Base-by-base conservation (phyloP, 345 rosid species). In the Brassica carinata region DNA sequence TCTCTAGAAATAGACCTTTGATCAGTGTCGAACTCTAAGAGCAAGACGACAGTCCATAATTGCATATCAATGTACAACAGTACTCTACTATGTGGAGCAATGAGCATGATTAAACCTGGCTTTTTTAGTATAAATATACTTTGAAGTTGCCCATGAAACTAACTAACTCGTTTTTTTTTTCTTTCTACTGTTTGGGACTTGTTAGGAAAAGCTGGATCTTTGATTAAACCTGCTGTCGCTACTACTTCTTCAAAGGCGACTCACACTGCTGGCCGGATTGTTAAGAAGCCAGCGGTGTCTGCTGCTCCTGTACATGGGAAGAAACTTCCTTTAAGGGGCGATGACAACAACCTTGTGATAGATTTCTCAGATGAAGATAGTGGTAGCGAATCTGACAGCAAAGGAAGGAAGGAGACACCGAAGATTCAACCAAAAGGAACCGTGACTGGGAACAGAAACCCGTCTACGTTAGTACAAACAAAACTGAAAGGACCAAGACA, bases 331-430 rank as follows among this genome's bases (percentile, higher is more conserved):
- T 77, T 75, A 26, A 87, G 85, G 57, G 74, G 73, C 5, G 67
- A 83, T 7, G 26, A 55, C 84, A 96, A 67, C 83, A 93, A 91
- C 82, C 94, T 96, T 53, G 99, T 96, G 59, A 96, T 96, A 83
- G 84, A 90, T 82, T 96, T 96, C 84, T 92, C 94, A 13, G 94
- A 92, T 80, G 93, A 88, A 77, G 98, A 94, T 64, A 90, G 91
- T 82, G 94, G 87, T 77, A 93, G 97, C 82, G 96, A 88, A 64
- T 86, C 89, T 73, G 98, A 93, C 65, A 85, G 78, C 75, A 36
- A 75, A 71, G 71, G 63, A 64, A 74, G 45, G 63, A 79, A 74
- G 67, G 83, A 75, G 31, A 18, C 72, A 72, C 66, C 58, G 26
- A 80, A 83, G 78, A 71, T 57, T 75, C 89, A 85, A 84, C 63